Evolutionary conservation across 169 alveolate species (phyloP).

Genomic region (Cryptosporidium tyzzeri): DNA sequence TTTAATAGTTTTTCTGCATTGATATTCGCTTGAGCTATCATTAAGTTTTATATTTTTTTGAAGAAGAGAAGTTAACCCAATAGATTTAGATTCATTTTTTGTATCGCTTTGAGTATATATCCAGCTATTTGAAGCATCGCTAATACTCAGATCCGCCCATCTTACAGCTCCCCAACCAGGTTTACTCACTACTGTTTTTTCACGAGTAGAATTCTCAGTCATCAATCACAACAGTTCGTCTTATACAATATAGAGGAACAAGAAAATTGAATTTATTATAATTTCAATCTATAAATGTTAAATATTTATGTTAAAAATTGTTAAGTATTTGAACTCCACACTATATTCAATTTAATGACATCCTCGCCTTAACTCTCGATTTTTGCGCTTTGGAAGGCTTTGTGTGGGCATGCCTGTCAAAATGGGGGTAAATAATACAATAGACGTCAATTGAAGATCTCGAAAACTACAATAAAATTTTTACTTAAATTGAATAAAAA

Average conservation of each 20-base stretch:
- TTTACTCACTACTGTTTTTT: slow-evolving; percentile 40
- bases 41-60: slow-evolving; percentile 39
- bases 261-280: background rate
- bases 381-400: slow-evolving; percentile 58
- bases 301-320: background rate
- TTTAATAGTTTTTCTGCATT: background rate
- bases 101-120: slow-evolving; percentile 46
- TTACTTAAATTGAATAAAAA: background rate
- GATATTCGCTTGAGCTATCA: slow-evolving; percentile 1
- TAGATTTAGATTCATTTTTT: slow-evolving; percentile 66
- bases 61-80: slow-evolving; percentile 56
- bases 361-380: slow-evolving; percentile 23
- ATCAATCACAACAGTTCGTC: background rate
- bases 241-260: background rate
- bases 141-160: slow-evolving; percentile 72
- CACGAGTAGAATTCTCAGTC: slow-evolving; percentile 42
- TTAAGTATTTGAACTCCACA: slow-evolving; percentile 40
- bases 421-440: slow-evolving; percentile 58
- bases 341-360: slow-evolving; percentile 34
- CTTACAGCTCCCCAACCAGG: slow-evolving; percentile 64
- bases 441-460: slow-evolving; percentile 53
- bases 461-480: slow-evolving; percentile 35
- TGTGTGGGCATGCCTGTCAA: slow-evolving; percentile 75
- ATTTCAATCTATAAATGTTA: background rate
- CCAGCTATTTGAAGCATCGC: slow-evolving; percentile 76